Conservation (phyloP, 1,284 basidiomycete genomes). For the Cutaneotrichosporon cavernicola region DNA sequence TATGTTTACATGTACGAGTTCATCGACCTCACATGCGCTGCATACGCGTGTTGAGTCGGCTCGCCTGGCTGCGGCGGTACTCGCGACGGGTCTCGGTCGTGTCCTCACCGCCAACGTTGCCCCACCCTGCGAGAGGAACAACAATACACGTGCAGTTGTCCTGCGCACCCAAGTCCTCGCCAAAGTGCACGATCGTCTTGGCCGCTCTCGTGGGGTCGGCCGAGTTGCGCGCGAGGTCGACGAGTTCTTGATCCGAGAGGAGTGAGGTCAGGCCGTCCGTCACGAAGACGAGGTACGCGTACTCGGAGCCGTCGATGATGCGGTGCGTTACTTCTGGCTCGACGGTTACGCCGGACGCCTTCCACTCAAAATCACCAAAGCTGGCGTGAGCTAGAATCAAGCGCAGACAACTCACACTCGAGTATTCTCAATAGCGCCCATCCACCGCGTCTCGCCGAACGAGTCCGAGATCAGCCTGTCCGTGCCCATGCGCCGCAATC, state of each 20-base stretch:
- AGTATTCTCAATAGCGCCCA: constrained; percentile 93
- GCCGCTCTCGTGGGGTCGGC: constrained; percentile 76
- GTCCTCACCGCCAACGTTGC: constrained; percentile 68
- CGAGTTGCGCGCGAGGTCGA: constrained; percentile 77
- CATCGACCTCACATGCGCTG: constrained; percentile 44
- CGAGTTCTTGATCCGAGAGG: constrained; percentile 89
- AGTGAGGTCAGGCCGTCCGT: constrained; percentile 90
- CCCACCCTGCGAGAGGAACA: constrained; percentile 92
- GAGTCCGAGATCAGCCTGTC: constrained; percentile 82
- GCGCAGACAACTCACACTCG: constrained; percentile 62
- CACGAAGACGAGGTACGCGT: constrained; percentile 75
- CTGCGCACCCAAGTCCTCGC: constrained; percentile 83
- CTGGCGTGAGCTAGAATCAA: constrained; percentile 53
- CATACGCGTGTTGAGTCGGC: constrained; percentile 49
- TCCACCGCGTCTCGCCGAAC: constrained; percentile 94
- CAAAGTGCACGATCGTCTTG: constrained; percentile 76
- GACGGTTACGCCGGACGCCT: constrained; percentile 85
- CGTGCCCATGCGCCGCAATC: constrained; percentile 78
- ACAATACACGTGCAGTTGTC: constrained; percentile 92
- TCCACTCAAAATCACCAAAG: constrained; percentile 87
- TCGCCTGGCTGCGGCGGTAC: constrained; percentile 71
- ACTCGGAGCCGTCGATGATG: constrained; percentile 69
- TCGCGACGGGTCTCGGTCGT: constrained; percentile 75
- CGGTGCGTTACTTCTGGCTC: constrained; percentile 88
- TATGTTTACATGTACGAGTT: background rate